Evolutionary conservation across 805 yeast genomes (phyloP), one percentile per base, ranked within the genome.

Genomic region (Candida germanica): DNA sequence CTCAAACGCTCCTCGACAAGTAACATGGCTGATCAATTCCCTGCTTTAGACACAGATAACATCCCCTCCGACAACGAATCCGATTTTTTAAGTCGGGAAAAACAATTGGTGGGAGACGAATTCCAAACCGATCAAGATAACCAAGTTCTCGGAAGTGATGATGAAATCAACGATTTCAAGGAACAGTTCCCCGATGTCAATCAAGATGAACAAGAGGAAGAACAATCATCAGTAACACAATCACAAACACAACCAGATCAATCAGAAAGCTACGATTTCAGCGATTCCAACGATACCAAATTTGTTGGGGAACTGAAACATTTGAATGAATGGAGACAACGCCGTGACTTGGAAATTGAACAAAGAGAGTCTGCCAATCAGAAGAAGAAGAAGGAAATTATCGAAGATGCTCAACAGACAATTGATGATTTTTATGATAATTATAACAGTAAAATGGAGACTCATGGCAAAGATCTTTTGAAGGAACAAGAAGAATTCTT

Each of bases 391-490:
- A 67, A 67, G 20, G 87, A 80, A 42, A 72, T 87, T 40, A 75
- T 83, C 38, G 74, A 77, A 34, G 81, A 82, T 44, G 98, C 98
- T 7, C 77, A 78, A 53, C 79, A 80, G 56, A 80, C 87, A 36
- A 78, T 88, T 53, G 96, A 91, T 58, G 95, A 85, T 46, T 91
- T 91, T 60, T 91, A 91, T 61, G 95, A 87, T 50, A 82, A 81
- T 54, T 91, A 91, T 71, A 88, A 87, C 65, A 69, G 73, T 54
- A 89, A 89, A 67, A 83, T 80, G 60, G 91, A 87, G 35, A 74
- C 74, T 46, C 76, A 79, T 34, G 65, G 80, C 38, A 80, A 76
- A 42, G 72, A 74, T 40, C 81, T 85, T 9, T 69, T 71, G 55
- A 66, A 69, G 34, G 93, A 83, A 48, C 86, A 87, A 49, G 79